Evolutionary conservation across 305 asterid species (phyloP).

Genomic region (Solanum hybrid): DNA sequence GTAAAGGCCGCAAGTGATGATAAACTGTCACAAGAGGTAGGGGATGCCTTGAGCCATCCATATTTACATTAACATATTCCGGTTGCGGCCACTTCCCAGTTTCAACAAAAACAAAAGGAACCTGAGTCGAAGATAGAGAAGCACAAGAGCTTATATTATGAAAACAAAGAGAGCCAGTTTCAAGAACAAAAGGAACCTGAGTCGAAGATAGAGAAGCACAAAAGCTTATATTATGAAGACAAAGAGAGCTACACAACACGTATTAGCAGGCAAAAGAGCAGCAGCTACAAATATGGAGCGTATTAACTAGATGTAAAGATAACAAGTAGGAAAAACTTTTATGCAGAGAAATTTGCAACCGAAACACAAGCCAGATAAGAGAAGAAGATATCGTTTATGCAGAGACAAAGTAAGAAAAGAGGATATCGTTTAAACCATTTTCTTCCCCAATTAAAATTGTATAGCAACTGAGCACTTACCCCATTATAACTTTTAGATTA

Average conservation of each 20-base stretch:
- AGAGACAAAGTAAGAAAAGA: background rate
- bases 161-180: background rate
- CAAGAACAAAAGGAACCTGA: constrained; percentile 79
- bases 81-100: constrained; percentile 47
- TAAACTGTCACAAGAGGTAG: constrained; percentile 71
- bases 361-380: background rate
- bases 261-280: background rate
- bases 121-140: constrained; percentile 34
- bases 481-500: background rate
- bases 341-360: background rate
- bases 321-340: background rate
- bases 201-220: constrained; percentile 8
- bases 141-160: background rate
- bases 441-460: background rate
- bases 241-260: background rate
- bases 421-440: background rate
- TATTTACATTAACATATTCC: constrained; percentile 54
- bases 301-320: background rate
- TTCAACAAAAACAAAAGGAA: constrained; percentile 74
- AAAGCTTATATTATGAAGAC: background rate
- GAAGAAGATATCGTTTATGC: background rate
- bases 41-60: constrained; percentile 80
- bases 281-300: background rate
- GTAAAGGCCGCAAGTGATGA: constrained; percentile 58
- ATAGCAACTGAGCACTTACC: background rate